A percentile compares a stretch with the other conserved stretches of the same genome.
Conservation (phyloP, 2,329 filamentous ascomycete species). For the Fusarium armeniacum region DNA sequence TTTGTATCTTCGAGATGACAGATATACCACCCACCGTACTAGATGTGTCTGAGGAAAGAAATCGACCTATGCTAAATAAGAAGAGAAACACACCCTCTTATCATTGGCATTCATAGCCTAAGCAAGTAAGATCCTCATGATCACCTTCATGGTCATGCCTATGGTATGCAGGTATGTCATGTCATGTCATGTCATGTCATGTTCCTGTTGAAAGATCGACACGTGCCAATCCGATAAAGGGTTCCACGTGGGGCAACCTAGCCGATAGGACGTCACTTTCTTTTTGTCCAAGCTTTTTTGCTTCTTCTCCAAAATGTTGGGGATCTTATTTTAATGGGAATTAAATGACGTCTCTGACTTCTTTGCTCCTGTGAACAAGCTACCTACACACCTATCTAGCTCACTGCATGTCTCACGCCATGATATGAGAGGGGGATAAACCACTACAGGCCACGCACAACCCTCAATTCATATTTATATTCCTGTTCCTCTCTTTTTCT, state of each 20-base stretch:
- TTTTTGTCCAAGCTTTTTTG: slow-evolving; percentile 38
- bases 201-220: slow-evolving; percentile 18
- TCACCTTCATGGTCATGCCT: slow-evolving; percentile 9
- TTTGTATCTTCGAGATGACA: background rate
- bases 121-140: slow-evolving; percentile 25
- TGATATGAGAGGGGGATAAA: slow-evolving; percentile 30
- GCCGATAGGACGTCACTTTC: slow-evolving; percentile 36
- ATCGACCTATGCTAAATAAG: background rate
- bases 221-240: slow-evolving; percentile 20
- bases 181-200: slow-evolving; percentile 22
- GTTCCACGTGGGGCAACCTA: slow-evolving; percentile 36
- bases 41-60: background rate
- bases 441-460: slow-evolving; percentile 11
- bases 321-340: slow-evolving; percentile 18
- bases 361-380: slow-evolving; percentile 8
- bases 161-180: slow-evolving; percentile 9
- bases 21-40: background rate
- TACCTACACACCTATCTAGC: slow-evolving; percentile 1
- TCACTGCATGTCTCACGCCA: slow-evolving; percentile 24
- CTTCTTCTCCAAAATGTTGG: slow-evolving; percentile 45
- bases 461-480: slow-evolving; percentile 10
- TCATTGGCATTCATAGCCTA: background rate
- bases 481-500: background rate
- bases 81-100: background rate
- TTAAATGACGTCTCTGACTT: slow-evolving; percentile 35